Base-by-base conservation (phyloP, 1,284 basidiomycete genomes). In the Leccinum fuscescens region DNA sequence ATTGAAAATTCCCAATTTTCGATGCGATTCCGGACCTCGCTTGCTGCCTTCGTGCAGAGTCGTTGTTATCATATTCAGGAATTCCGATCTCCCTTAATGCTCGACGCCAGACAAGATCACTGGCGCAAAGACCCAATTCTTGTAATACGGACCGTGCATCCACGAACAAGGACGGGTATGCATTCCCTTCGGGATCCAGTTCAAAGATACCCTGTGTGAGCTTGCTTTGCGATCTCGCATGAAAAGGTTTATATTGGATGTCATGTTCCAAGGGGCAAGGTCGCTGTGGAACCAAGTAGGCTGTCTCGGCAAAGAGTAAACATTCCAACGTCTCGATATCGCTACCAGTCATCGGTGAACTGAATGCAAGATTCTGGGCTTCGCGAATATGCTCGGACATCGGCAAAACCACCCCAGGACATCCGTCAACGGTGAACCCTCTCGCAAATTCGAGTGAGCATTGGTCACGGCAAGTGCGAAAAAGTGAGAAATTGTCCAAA, bases 31-130 rank as follows among this genome's bases (percentile, higher is more conserved):
- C 69, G 74, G 14, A 85, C 71, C 31, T 70, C 66, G 29, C 57
- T 64, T 51, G 65, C 56, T 67, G 70, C 57, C 50, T 66, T 69
- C 24, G 63, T 39, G 55, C 52, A 56, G 57, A 54, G 7, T 77
- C 76, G 9, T 76, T 75, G 22, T 78, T 76, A 24, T 75, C 73
- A 24, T 66, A 67, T 55, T 71, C 72, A 17, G 66, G 59, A 48
- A 65, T 60, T 29, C 61, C 62, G 5, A 65, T 56, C 59, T 79
- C 78, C 57, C 77, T 79, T 54, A 82, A 66, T 20, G 80, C 79
- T 48, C 78, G 78, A 63, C 83, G 79, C 88, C 86, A 90, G 57
- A 86, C 76, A 44, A 88, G 73, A 66, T 90, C 86, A 51, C 82
- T 79, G 54, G 85, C 88, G 64, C 84, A 89, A 29, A 79, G 64